Conservation (phyloP, 2,329 filamentous ascomycete genomes). For the Cyphellophora europaea region DNA sequence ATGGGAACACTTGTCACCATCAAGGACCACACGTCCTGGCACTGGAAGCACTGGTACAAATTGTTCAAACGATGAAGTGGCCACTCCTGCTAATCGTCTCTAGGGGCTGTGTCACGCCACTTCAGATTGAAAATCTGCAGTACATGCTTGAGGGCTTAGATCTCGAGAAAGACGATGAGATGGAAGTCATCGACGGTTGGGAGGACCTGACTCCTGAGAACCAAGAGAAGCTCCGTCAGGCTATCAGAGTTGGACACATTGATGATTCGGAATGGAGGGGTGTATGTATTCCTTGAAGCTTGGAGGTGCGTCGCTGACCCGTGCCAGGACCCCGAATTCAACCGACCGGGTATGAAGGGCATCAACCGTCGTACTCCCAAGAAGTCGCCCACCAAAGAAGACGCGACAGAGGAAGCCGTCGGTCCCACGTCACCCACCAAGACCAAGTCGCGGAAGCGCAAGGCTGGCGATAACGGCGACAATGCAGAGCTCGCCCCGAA, state of each 20-base stretch:
- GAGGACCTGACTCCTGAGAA: conserved; percentile 63
- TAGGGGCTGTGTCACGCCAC: conserved; percentile 84
- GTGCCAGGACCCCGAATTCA: conserved; percentile 62
- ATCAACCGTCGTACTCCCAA: conserved; percentile 42
- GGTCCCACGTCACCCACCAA: conserved; percentile 14
- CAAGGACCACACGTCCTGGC: conserved; percentile 48
- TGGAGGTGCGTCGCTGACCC: neutral
- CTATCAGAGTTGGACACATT: conserved; percentile 69
- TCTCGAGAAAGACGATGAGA: conserved; percentile 12
- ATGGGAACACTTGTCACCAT: conserved; percentile 65
- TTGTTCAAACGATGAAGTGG: conserved; percentile 20
- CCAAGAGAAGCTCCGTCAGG: conserved; percentile 64
- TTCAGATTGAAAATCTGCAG: conserved; percentile 58
- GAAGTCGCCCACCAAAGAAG: conserved; percentile 25
- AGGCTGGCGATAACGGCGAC: conserved; percentile 19
- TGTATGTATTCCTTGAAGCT: conserved; percentile 44
- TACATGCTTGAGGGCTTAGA: conserved; percentile 38
- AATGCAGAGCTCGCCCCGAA: conserved; percentile 12
- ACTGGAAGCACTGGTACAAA: conserved; percentile 82
- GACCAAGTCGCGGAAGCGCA: conserved; percentile 14
- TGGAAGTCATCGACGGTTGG: conserved; percentile 62
- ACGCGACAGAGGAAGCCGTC: conserved; percentile 12
- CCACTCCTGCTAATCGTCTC: no score
- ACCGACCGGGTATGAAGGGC: conserved; percentile 57
- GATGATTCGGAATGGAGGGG: conserved; percentile 81